Conservation (phyloP, 2,329 filamentous ascomycete species). For the Aspergillus calidoustus region DNA sequence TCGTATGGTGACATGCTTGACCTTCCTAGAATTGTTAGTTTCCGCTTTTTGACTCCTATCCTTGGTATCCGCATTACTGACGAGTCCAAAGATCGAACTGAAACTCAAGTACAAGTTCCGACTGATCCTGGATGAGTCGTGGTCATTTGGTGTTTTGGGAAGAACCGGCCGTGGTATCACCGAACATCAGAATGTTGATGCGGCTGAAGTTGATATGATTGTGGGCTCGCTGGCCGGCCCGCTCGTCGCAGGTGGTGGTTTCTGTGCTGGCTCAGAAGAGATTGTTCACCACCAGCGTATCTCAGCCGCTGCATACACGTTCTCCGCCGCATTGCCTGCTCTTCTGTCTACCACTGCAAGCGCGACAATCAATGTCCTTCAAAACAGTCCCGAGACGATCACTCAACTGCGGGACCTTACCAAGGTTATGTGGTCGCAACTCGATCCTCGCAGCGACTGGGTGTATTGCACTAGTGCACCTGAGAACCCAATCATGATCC, state of each 20-base stretch:
- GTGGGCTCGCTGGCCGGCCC: conserved; percentile 89
- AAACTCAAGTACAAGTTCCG: conserved; percentile 98
- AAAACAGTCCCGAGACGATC: conserved; percentile 83
- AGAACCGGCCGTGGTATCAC: conserved; percentile 90
- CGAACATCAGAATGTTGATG: conserved; percentile 95
- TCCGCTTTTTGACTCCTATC: not conserved
- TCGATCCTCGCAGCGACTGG: conserved; percentile 95
- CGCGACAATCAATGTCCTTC: conserved; percentile 83
- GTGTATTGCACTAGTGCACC: conserved; percentile 76
- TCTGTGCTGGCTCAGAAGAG: conserved; percentile 89
- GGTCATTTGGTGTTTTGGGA: conserved; percentile 94
- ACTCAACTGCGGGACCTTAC: conserved; percentile 82
- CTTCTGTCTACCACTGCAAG: conserved; percentile 95
- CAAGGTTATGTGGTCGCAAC: conserved; percentile 79
- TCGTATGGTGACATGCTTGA: conserved; percentile 83
- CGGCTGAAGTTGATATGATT: conserved; percentile 94
- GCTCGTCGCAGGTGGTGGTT: conserved; percentile 89
- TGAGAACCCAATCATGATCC: conserved; percentile 86
- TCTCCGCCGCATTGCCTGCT: conserved; percentile 90
- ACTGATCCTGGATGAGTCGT: conserved; percentile 94
- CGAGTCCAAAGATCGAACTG: conserved; percentile 70
- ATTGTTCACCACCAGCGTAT: conserved; percentile 97
- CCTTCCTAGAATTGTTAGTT: conserved; percentile 77
- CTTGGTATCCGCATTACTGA: conserved; percentile 2
- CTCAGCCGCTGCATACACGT: conserved; percentile 89